Evolutionary conservation across 2,329 filamentous ascomycete species (phyloP).

Genomic region (Diaporthe sp.): DNA sequence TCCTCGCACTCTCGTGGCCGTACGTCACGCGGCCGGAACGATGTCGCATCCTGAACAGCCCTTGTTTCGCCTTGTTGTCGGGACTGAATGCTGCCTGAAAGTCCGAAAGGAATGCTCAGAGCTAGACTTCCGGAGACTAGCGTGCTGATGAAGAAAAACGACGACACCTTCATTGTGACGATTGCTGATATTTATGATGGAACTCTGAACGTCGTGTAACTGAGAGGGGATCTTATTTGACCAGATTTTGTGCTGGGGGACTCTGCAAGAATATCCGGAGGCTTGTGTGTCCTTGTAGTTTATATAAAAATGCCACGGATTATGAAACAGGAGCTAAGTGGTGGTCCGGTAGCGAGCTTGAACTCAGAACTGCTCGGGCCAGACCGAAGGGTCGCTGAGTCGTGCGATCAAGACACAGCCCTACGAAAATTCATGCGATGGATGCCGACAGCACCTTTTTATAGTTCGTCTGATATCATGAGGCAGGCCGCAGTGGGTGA

Average conservation of each 20-base stretch:
- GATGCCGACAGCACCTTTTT: background rate
- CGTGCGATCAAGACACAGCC: conserved; percentile 5
- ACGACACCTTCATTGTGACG: background rate
- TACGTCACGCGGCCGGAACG: background rate
- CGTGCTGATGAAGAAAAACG: background rate
- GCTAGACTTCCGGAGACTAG: background rate
- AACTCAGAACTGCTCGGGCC: background rate
- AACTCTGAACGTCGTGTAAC: background rate
- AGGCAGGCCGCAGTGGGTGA: background rate
- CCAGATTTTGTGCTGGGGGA: background rate
- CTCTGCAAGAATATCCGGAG: rapidly evolving
- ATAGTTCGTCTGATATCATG: conserved; percentile 11
- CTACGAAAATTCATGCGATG: background rate
- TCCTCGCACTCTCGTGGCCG: conserved; percentile 22
- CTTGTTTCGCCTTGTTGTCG: background rate
- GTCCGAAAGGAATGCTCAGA: background rate
- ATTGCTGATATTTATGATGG: too few relatives aligned
- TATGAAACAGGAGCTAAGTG: conserved; percentile 9
- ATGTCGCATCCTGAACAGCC: background rate
- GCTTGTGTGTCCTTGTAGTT: background rate
- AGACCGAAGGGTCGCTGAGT: background rate
- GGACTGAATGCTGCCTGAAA: background rate
- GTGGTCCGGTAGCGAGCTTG: background rate
- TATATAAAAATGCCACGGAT: conserved; percentile 10
- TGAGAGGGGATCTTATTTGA: background rate